Evolutionary conservation across 176 grass and related monocot species (phyloP), one percentile per base, ranked within the genome.

Genomic region (Oryza meyeriana): DNA sequence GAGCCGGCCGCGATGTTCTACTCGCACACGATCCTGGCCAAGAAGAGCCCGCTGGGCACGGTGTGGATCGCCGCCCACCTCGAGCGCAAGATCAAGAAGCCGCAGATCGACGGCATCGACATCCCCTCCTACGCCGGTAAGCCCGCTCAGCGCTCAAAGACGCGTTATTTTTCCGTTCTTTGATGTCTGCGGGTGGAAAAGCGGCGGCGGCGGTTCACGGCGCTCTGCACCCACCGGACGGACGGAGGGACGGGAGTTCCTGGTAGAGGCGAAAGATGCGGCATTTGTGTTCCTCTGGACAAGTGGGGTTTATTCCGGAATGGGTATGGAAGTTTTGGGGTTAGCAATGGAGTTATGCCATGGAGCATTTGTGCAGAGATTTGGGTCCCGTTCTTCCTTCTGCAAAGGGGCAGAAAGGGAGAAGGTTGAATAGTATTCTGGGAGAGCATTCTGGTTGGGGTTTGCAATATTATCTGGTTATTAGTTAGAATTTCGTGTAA

Each of bases 11-110:
- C 64, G 28, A 94, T 98, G 93, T 98, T 98, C 90, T 98, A 95
- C 83, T 98, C 92, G 12, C 96, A 92, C 74, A 89, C 88, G 16
- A 84, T 98, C 71, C 89, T 98, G 18, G 96, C 85, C 20, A 78
- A 82, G 86, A 98, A 98, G 58, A 89, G 82, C 75, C 77, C 93
- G 20, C 66, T 95, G 12, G 85, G 88, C 30, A 88, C 89, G 52
- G 86, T 98, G 52, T 98, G 93, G 96, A 90, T 98, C 67, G 96
- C 96, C 34, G 96, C 96, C 52, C 96, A 98, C 84, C 82, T 98
- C 25, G 82, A 98, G 90, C 71, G 90, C 79, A 95, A 88, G 89
- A 89, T 95, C 44, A 98, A 98, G 88, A 95, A 91, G 77, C 76
- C 72, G 64, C 96, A 95, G 79, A 82, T 98, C 79, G 93, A 98